Evolutionary conservation across 202 grass and related monocot genomes (phyloP), one percentile per base, ranked within the genome.

Genomic region (Brachypodium distachyon): DNA sequence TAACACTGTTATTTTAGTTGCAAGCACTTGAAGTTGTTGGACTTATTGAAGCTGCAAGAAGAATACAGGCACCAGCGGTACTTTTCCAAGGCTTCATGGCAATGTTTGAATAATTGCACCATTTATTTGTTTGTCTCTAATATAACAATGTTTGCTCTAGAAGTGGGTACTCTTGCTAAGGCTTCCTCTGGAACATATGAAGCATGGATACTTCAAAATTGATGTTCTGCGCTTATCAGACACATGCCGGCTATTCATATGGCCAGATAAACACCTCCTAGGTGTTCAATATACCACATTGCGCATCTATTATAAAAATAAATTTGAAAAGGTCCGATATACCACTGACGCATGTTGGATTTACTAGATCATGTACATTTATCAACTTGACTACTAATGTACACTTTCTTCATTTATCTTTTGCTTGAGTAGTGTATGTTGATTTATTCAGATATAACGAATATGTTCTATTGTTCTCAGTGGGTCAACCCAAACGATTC

Each of bases 1-100:
- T 48, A 73, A 73, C 60, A 66, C 4, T 85, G 2, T 81, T 82
- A 40, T 84, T 91, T 76, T 57, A 97, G 94, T 80, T 97, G 57
- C 72, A 93, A 76, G 75, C 84, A 71, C 84, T 93, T 73, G 81
- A 92, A 77, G 59, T 83, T 87, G 21, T 87, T 79, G 88, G 86
- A 50, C 84, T 84, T 67, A 8, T 84, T 81, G 91, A 92, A 88
- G 21, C 77, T 18, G 76, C 57, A 83, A 58, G 9, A 26, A 52
- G 76, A 43, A 33, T 87, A 41, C 77, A 76, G 10, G 59, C 48
- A 18, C 53, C 78, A 73, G 69, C 43, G 94, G 90, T 97, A 85
- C 61, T 69, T 87, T 61, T 65, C 52, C 77, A 32, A 18, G 38
- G 52, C 41, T 82, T 60, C 21, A 67, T 52, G 14, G n/a, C 36